A percentile compares a stretch with the other conserved stretches of the same genome.
Conservation (phyloP, 2,329 filamentous ascomycete genomes). For the Hypoxylon sp. region DNA sequence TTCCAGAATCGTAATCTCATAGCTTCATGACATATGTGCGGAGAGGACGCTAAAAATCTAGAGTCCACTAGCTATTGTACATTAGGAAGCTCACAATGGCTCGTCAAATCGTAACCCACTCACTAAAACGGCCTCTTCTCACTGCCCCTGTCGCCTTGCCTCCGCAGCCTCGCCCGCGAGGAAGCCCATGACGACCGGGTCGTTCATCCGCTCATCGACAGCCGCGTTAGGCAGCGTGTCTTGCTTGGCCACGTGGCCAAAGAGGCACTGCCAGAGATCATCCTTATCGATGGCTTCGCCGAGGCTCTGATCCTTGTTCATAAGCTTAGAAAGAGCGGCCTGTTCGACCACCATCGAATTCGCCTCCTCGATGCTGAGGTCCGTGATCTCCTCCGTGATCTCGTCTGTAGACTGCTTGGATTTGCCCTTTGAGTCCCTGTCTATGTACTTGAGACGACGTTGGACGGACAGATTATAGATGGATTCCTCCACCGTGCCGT, state of each 20-base stretch:
- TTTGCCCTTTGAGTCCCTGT: constrained; percentile 58
- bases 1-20: background rate
- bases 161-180: constrained; percentile 64
- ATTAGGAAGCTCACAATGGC: background rate
- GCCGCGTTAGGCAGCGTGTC: constrained; percentile 45
- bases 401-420: constrained; percentile 59
- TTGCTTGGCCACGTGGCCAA: constrained; percentile 69
- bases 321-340: constrained; percentile 76
- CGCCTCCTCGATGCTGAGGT: constrained; percentile 80
- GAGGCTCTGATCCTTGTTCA: constrained; percentile 77
- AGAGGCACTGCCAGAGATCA: constrained; percentile 91
- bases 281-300: constrained; percentile 85
- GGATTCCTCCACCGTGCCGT: constrained; percentile 90
- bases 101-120: background rate
- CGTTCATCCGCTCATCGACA: constrained; percentile 41
- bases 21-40: background rate
- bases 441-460: constrained; percentile 84
- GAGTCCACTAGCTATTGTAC: background rate
- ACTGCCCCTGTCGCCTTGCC: constrained; percentile 49
- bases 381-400: constrained; percentile 70
- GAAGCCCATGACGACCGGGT: constrained; percentile 56
- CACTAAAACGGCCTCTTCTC: background rate
- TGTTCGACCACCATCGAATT: constrained; percentile 88
- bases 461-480: constrained; percentile 90
- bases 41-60: background rate